Percentiles rank a stretch among this genome's conserved stretches.
phyloP scores from a whole-genome alignment of 2,329 filamentous ascomycete species.

The Zymoseptoria crescenta region DNA sequence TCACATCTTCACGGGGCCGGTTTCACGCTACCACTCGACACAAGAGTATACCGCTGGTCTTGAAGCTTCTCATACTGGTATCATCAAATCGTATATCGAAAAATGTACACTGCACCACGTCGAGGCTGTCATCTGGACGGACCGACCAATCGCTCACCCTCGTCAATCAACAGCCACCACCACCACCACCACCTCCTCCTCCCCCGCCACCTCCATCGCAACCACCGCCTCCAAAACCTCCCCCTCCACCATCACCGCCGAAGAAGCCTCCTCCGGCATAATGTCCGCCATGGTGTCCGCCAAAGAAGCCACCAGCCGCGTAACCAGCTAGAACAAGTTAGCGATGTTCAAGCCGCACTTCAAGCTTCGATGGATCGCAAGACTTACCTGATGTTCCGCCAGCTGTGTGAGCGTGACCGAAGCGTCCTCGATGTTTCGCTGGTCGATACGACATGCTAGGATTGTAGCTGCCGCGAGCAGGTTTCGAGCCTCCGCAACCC shows the following conservation, averaged over 20 bases:
- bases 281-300: neutral
- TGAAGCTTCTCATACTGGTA: neutral
- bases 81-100: neutral
- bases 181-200: neutral
- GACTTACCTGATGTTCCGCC: neutral
- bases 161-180: neutral
- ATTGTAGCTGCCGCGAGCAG: neutral
- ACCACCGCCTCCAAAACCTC: neutral
- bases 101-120: neutral
- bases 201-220: neutral
- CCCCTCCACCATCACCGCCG: neutral
- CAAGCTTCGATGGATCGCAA: neutral
- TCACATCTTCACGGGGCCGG: neutral
- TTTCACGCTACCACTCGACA: neutral
- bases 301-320: neutral
- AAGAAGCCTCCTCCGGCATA: neutral
- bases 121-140: neutral
- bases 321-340: neutral
- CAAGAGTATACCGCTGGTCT: neutral
- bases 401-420: neutral
- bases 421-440: neutral
- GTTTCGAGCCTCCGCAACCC: constrained; percentile 2
- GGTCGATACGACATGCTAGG: neutral
- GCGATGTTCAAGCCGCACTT: neutral
- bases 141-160: neutral